A percentile compares a stretch with the other conserved stretches of the same genome.
Conservation (phyloP, 2,329 filamentous ascomycete species). For the Verticillium isaacii region DNA sequence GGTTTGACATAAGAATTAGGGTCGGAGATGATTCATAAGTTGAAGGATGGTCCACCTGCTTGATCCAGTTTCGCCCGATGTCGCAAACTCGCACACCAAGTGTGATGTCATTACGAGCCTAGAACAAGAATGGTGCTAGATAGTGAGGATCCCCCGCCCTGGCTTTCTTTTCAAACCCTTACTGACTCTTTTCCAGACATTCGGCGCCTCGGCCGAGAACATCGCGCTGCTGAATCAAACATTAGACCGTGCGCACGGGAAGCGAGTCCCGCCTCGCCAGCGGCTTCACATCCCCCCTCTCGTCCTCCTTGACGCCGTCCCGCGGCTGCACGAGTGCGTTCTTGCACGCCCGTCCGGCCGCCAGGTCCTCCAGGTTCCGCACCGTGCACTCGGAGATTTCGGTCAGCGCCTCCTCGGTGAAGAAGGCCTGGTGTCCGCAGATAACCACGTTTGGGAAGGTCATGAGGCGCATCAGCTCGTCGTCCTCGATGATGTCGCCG, state of each 20-base stretch:
- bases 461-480: slow-evolving; percentile 60
- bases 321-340: slow-evolving; percentile 27
- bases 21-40: background rate
- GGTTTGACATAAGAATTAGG: background rate
- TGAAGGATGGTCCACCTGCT: background rate
- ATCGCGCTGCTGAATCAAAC: background rate
- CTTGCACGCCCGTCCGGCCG: slow-evolving; percentile 24
- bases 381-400: slow-evolving; percentile 60
- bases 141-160: slow-evolving; percentile 31
- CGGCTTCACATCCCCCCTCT: background rate
- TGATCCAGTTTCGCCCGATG: background rate
- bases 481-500: slow-evolving; percentile 60
- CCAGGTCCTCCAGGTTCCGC: slow-evolving; percentile 47
- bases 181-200: background rate
- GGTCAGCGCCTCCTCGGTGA: slow-evolving; percentile 59
- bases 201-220: too few species aligned
- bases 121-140: slow-evolving; percentile 19
- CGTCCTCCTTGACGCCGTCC: background rate
- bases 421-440: slow-evolving; percentile 66
- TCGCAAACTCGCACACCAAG: background rate
- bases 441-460: slow-evolving; percentile 65
- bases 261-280: slow-evolving; percentile 18
- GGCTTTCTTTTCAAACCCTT: slow-evolving; percentile 12
- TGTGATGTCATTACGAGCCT: background rate
- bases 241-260: slow-evolving; percentile 26